Base-by-base conservation (phyloP, 2,329 filamentous ascomycete genomes). In the Aspergillus brunneoviolaceus region DNA sequence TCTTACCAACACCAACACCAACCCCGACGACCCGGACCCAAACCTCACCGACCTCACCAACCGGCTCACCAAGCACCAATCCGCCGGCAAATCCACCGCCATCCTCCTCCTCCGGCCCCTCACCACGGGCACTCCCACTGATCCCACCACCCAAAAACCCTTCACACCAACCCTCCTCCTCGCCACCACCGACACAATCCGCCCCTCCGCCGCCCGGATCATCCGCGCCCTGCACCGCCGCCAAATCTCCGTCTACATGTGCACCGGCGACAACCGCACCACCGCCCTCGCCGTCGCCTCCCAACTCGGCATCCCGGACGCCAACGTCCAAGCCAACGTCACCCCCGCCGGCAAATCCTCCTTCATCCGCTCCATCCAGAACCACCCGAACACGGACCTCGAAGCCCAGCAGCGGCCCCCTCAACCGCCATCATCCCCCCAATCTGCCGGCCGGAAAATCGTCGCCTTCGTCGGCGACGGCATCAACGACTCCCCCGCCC, bases 391-490 rank as follows among this genome's bases (percentile, higher is more conserved):
- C 1, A 55, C 54, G 25, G 60, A 64, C 33, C 52, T 49, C 4
- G 60, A 65, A 19, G 63, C 55, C 23, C 49, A 60, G 7, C 27
- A 27, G 7, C 21, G 21, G 2, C 25, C 25, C 4, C 25, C 6
- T 9, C 27, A 7, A 9, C 1, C 27, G 7, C 27, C 2, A 29
- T 27, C 27, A 23, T 65, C 51, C 14, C 60, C 50, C 35, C 42
- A 61, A 47, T 29, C 27, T 4, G 45, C 35, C 6, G 63, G 69
- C 5, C 80, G 84, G 21, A 81, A 82, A 0, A 82, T 90, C 1
- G 86, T 96, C 0, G 91, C 87, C 45, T 95, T 96, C 85, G 90
- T 93, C 2, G 92, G 91, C 42, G 91, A 96, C 67, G 91, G 92
- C 19, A 91, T 94, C 66, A 96, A 96, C 68, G 92, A 96, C 70